Conservation (phyloP, 257 asterid genomes). For the Knoxia roxburghii region DNA sequence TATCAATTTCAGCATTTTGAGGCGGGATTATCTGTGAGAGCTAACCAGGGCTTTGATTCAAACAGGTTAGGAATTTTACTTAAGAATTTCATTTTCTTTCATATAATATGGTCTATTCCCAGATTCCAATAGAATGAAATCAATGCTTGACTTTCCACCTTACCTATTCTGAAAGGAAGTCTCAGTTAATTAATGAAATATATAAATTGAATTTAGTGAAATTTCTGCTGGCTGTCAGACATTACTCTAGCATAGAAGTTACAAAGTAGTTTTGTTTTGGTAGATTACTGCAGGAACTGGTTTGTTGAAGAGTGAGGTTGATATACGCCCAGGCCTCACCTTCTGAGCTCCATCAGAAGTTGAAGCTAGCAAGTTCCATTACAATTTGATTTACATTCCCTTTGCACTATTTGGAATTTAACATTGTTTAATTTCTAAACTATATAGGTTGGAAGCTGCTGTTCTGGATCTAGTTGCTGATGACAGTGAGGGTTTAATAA, state of each 20-base stretch:
- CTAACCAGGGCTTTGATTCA: conserved; percentile 59
- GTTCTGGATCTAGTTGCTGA: conserved; percentile 89
- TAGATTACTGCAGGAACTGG: neutral
- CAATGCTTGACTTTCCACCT: neutral
- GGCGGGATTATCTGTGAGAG: conserved; percentile 81
- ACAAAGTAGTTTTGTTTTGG: neutral
- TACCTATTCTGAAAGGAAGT: neutral
- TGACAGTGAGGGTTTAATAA: conserved; percentile 55
- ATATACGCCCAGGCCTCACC: too few species aligned
- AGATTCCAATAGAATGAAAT: neutral
- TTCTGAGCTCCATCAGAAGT: neutral
- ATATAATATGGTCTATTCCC: neutral
- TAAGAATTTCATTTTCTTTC: neutral
- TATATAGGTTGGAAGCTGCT: conserved; percentile 74
- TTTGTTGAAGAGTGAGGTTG: neutral
- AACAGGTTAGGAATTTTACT: conserved; percentile 48
- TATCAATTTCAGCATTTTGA: conserved; percentile 80
- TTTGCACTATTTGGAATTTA: neutral
- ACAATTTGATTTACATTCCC: neutral
- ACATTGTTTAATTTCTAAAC: neutral
- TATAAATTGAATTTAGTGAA: too few species aligned
- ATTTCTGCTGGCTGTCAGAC: neutral
- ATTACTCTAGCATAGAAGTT: neutral
- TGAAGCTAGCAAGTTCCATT: neutral
- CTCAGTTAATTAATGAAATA: too few species aligned